Conservation (phyloP, 1,139 yeast genomes). For the Sporopachydermia cereana region DNA sequence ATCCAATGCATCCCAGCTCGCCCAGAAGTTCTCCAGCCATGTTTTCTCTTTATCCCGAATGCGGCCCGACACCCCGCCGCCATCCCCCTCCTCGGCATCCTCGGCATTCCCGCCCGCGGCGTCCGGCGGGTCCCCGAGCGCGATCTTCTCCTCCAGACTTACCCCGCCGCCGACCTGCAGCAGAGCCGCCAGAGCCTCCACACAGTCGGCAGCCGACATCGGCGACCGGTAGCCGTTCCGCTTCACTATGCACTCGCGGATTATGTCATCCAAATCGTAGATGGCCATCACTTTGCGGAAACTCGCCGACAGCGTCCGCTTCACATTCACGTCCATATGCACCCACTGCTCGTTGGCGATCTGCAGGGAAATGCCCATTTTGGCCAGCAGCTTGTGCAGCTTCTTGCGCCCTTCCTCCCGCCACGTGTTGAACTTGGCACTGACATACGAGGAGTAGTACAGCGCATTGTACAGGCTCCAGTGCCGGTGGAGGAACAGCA, state of each 20-base stretch:
- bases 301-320: slow-evolving; percentile 58
- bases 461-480: slow-evolving; percentile 91
- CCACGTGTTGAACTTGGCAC: slow-evolving; percentile 80
- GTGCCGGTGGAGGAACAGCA: slow-evolving; percentile 76
- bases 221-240: slow-evolving; percentile 82
- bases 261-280: slow-evolving; percentile 75
- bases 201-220: slow-evolving; percentile 87
- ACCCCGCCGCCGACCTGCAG: slow-evolving; percentile 37
- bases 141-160: background rate
- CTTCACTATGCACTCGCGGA: slow-evolving; percentile 77
- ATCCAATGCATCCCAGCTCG: slow-evolving; percentile 86
- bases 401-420: slow-evolving; percentile 84
- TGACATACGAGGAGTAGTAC: slow-evolving; percentile 79
- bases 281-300: slow-evolving; percentile 59
- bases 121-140: slow-evolving; percentile 43
- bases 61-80: slow-evolving; percentile 28
- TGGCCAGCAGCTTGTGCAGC: slow-evolving; percentile 83
- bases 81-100: slow-evolving; percentile 12
- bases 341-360: slow-evolving; percentile 90
- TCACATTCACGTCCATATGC: slow-evolving; percentile 74
- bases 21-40: slow-evolving; percentile 90
- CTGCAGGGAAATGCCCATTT: slow-evolving; percentile 87
- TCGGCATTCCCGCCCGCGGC: slow-evolving; percentile 15
- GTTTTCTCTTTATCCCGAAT: slow-evolving; percentile 46
- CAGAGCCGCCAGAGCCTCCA: slow-evolving; percentile 76